Evolutionary conservation across 2,329 filamentous ascomycete genomes (phyloP).

Genomic region (Fusarium verrucosum): DNA sequence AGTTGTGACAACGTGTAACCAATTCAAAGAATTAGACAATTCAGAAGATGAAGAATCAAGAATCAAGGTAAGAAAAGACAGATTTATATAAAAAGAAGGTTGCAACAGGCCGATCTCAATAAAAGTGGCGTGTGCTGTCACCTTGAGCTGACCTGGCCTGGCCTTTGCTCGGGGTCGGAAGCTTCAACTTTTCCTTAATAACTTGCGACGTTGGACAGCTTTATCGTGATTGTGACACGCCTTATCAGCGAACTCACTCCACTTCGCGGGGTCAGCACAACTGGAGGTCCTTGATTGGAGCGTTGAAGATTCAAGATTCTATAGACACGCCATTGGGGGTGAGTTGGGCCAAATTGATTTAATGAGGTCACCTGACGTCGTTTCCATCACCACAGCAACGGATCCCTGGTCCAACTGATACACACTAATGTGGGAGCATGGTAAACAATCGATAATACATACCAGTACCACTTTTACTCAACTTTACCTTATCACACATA

Average conservation of each 20-base stretch:
- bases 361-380: slow-evolving; percentile 35
- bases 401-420: neutral
- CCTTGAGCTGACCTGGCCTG: slow-evolving; percentile 17
- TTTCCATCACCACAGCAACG: slow-evolving; percentile 15
- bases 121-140: slow-evolving; percentile 35
- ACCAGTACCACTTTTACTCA: slow-evolving; percentile 23
- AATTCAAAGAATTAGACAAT: neutral
- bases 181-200: slow-evolving; percentile 22
- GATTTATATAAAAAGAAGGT: slow-evolving; percentile 14
- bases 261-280: slow-evolving; percentile 35
- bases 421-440: slow-evolving; percentile 31
- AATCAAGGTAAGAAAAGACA: neutral
- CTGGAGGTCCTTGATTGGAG: slow-evolving; percentile 31
- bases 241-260: slow-evolving; percentile 35
- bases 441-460: slow-evolving; percentile 41
- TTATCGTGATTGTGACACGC: slow-evolving; percentile 34
- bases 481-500: slow-evolving; percentile 18
- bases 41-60: neutral
- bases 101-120: slow-evolving; percentile 20
- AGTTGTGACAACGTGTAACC: neutral
- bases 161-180: slow-evolving; percentile 30
- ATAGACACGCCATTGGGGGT: slow-evolving; percentile 26
- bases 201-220: slow-evolving; percentile 32
- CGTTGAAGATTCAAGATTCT: neutral
- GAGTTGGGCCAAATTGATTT: neutral